Conservation (phyloP, 176 grass and related monocot species). For the Oryza glaberrima region DNA sequence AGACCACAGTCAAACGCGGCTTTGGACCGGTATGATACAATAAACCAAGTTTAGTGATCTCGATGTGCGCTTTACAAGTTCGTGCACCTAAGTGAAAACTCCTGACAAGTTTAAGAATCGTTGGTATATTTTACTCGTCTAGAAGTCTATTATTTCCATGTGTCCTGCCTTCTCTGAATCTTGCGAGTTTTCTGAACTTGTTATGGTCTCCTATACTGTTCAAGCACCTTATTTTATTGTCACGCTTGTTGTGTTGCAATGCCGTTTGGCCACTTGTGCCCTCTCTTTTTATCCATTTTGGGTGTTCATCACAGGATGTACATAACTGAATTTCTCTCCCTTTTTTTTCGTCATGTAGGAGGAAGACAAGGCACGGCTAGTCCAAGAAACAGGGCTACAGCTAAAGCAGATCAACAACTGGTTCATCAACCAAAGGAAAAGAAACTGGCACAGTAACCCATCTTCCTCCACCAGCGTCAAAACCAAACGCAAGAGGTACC, state of each 20-base stretch:
- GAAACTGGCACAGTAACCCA: conserved; percentile 78
- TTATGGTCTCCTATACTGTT: neutral
- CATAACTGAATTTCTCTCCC: neutral
- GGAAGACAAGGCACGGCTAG: conserved; percentile 76
- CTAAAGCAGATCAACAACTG: conserved; percentile 80
- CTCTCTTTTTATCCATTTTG: neutral
- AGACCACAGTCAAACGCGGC: too few species aligned
- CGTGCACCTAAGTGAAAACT: too few species aligned
- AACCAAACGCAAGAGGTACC: conserved; percentile 76
- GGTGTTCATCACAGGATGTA: neutral
- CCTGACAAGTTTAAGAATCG: too few species aligned
- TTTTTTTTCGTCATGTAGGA: conserved; percentile 42
- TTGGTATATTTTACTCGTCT: too few species aligned
- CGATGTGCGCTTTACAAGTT: too few species aligned
- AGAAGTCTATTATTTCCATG: neutral
- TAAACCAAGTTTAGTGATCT: too few species aligned
- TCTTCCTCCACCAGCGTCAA: conserved; percentile 63
- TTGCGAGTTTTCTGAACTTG: neutral
- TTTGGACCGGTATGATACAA: too few species aligned
- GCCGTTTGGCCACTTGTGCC: neutral
- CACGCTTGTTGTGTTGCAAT: neutral
- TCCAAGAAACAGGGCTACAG: conserved; percentile 73
- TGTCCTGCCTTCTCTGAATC: neutral
- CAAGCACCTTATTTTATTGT: neutral
- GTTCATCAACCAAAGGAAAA: conserved; percentile 84